Conservation (phyloP, 1,139 yeast species). For the Candida sanyaensis region DNA sequence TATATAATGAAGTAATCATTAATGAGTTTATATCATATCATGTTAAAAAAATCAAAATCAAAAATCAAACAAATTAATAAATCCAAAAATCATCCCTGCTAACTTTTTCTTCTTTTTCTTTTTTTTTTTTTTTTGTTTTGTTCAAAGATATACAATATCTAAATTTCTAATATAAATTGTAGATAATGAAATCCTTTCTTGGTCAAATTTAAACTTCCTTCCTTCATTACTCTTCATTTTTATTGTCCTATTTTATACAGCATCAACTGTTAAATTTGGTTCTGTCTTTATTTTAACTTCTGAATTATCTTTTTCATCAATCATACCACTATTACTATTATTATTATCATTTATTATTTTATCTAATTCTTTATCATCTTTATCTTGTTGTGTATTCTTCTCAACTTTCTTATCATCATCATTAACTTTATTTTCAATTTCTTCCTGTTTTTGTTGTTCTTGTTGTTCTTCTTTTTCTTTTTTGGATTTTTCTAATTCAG, state of each 20-base stretch:
- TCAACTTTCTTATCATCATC: not conserved
- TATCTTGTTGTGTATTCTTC: not conserved
- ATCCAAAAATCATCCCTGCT: no score
- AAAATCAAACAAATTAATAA: no score
- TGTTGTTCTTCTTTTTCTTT: constrained; percentile 47
- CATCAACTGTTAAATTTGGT: not conserved
- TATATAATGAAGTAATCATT: no score
- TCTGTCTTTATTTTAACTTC: not conserved
- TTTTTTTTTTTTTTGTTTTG: no score
- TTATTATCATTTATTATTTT: not conserved
- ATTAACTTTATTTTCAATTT: not conserved
- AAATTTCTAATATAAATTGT: no score
- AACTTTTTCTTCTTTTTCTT: no score
- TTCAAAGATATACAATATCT: no score
- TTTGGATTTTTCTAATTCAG: constrained; percentile 70
- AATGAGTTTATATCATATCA: no score
- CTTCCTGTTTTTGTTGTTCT: constrained; percentile 13
- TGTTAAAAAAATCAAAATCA: no score
- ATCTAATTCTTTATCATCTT: not conserved
- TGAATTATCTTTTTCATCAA: not conserved
- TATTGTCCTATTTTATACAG: not conserved
- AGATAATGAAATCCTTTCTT: no score
- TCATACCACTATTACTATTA: not conserved
- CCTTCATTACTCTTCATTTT: no score
- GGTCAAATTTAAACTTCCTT: no score